A percentile compares a stretch with the other conserved stretches of the same genome.
phyloP scores from a whole-genome alignment of 2,329 filamentous ascomycete genomes.

The Laburnicola sp. region DNA sequence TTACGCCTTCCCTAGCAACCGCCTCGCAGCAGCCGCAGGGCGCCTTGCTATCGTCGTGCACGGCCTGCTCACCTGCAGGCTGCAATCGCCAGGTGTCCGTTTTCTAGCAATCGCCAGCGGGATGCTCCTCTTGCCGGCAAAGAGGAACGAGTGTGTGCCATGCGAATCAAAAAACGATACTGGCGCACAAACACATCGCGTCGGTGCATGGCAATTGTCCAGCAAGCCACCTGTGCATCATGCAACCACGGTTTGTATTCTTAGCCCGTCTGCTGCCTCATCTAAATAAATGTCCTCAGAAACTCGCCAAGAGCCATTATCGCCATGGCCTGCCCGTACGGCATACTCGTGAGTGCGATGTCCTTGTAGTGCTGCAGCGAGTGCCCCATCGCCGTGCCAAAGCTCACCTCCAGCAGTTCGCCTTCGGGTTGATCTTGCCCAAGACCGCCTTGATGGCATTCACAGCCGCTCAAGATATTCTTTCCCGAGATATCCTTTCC shows the following conservation, averaged over 20 bases:
- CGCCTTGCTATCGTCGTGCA: too few species aligned
- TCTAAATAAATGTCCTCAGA: constrained; percentile 61
- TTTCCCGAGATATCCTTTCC: constrained; percentile 68
- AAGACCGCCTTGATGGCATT: constrained; percentile 70
- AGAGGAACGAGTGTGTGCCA: too few species aligned
- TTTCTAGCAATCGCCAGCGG: too few species aligned
- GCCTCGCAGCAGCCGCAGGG: constrained; percentile 8
- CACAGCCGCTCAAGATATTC: constrained; percentile 64
- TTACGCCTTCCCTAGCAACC: constrained; percentile 23
- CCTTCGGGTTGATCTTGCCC: constrained; percentile 66
- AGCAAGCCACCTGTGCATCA: too few species aligned
- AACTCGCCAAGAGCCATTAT: constrained; percentile 81
- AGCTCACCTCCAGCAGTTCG: constrained; percentile 73
- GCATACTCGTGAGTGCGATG: constrained; percentile 77
- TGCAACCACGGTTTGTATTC: background rate
- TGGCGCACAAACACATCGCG: too few species aligned
- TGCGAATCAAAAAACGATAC: too few species aligned
- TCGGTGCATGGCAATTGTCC: too few species aligned
- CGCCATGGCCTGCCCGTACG: constrained; percentile 82
- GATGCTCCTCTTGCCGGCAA: too few species aligned
- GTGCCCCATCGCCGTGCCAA: constrained; percentile 77
- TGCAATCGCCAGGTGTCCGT: too few species aligned
- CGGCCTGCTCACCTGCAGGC: too few species aligned
- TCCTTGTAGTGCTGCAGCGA: constrained; percentile 75
- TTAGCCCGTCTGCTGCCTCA: background rate